Evolutionary conservation across 805 yeast species (phyloP), one percentile per base, ranked within the genome.

Genomic region (Metschnikowia drakensbergensis): DNA sequence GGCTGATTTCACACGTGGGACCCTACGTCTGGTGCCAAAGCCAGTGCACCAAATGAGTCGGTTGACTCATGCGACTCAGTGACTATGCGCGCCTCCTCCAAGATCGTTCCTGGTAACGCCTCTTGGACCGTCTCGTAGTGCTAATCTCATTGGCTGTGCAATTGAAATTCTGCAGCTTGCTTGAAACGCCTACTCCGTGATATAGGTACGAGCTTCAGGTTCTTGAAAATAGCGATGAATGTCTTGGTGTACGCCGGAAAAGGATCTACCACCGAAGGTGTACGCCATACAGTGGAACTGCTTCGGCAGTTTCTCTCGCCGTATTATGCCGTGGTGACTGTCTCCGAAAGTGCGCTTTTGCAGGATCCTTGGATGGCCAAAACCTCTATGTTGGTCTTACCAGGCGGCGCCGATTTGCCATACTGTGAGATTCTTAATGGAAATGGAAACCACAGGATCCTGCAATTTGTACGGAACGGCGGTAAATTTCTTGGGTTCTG

Each of bases 331-430:
- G 97, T 94, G 3, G 72, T 82, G 17, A 76, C 86, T 1, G 84
- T 88, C 0, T 80, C 82, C 30, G 81, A 86, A 13, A 64, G 68
- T 11, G 79, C 86, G 0, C 61, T 94, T 17, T 66, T 77, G 45
- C 76, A 80, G 25, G 97, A 94, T 59, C 61, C 99, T 0, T 94
- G 99, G 99, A 76, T 77, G 53, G 59, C 79, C 6, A 87, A 87
- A 59, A 87, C 97, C 0, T 72, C 95, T 0, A 70, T 88, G 54
- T 62, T 94, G 37, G 96, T 90, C 1, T 65, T 94, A 27, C 99
- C 99, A 0, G 99, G 99, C 3, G 99, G 99, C 6, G 97, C 98
- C 0, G 99, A 94, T 63, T 69, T 89, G 44, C 97, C 97, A 0
- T 81, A 84, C 55, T 88, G 96, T 54, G 72, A 75, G 45, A 80